Evolutionary conservation across 352 stramenopile genomes (phyloP).

Genomic region (Pythium scleroteichum): DNA sequence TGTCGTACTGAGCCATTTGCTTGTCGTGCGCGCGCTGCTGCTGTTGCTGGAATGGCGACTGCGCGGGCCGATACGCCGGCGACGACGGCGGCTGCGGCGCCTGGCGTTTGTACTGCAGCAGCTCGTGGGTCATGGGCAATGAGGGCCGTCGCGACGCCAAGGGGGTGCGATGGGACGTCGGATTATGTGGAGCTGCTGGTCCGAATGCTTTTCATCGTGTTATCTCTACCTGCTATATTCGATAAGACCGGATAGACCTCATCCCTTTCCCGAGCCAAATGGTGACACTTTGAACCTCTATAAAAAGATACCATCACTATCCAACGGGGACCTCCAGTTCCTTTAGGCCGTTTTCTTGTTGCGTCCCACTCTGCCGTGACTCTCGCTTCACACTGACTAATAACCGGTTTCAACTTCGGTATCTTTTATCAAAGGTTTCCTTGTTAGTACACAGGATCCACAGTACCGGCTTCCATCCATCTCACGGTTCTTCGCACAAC

Average conservation of each 20-base stretch:
- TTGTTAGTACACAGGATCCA: neutral
- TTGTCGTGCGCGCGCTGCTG: neutral
- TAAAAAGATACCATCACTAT: neutral
- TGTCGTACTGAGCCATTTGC: slow-evolving; percentile 41
- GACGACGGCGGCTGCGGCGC: slow-evolving; percentile 2
- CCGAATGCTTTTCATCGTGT: neutral
- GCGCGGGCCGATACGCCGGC: neutral
- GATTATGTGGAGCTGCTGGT: neutral
- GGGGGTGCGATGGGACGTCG: no score
- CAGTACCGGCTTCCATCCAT: slow-evolving; percentile 4
- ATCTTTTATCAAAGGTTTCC: neutral
- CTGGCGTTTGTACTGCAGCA: slow-evolving; percentile 25
- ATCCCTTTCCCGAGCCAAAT: no score
- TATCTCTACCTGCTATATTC: neutral
- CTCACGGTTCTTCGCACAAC: neutral
- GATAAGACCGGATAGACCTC: neutral
- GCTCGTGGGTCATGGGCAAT: slow-evolving; percentile 9
- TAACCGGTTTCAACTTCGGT: neutral
- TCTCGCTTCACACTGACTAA: no score
- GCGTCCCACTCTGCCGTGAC: neutral
- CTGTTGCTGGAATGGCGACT: slow-evolving; percentile 23
- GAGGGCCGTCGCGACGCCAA: no score
- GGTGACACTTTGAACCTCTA: neutral
- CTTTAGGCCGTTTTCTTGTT: neutral
- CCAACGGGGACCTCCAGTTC: neutral